Conservation (phyloP, 2,329 filamentous ascomycete genomes). For the Raffaelea ambrosiae region DNA sequence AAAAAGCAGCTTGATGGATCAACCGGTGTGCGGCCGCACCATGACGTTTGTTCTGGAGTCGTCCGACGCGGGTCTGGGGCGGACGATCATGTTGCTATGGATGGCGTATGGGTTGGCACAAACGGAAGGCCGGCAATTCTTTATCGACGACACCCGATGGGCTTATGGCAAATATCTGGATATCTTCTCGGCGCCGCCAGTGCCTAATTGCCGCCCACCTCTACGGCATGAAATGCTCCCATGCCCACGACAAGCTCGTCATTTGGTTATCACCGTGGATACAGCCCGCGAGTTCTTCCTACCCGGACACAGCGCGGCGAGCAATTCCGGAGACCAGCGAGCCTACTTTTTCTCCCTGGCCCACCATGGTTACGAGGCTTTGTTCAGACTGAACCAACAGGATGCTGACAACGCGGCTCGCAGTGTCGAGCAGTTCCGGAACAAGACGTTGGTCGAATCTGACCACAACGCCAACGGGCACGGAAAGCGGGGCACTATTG, state of each 20-base stretch:
- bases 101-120: conserved; percentile 73
- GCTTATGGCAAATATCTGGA: conserved; percentile 67
- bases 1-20: conserved; percentile 29
- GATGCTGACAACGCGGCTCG: conserved; percentile 57
- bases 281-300: conserved; percentile 60
- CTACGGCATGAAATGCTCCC: conserved; percentile 69
- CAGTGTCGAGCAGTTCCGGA: conserved; percentile 48
- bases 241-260: conserved; percentile 66
- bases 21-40: conserved; percentile 56
- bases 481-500: conserved; percentile 40
- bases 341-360: conserved; percentile 55
- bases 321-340: conserved; percentile 41
- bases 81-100: conserved; percentile 72
- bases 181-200: conserved; percentile 62
- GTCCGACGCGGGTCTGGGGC: conserved; percentile 66
- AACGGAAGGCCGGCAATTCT: conserved; percentile 67
- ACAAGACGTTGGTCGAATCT: conserved; percentile 28
- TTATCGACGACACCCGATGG: conserved; percentile 78
- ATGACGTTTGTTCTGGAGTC: conserved; percentile 74
- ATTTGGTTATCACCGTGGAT: conserved; percentile 64
- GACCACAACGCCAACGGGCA: conserved; percentile 12
- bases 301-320: conserved; percentile 28
- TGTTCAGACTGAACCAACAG: conserved; percentile 60
- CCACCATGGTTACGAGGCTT: conserved; percentile 60
- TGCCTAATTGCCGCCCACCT: conserved; percentile 59